Evolutionary conservation across 2,329 filamentous ascomycete species (phyloP).

Genomic region (Gaeumannomyces tritici): DNA sequence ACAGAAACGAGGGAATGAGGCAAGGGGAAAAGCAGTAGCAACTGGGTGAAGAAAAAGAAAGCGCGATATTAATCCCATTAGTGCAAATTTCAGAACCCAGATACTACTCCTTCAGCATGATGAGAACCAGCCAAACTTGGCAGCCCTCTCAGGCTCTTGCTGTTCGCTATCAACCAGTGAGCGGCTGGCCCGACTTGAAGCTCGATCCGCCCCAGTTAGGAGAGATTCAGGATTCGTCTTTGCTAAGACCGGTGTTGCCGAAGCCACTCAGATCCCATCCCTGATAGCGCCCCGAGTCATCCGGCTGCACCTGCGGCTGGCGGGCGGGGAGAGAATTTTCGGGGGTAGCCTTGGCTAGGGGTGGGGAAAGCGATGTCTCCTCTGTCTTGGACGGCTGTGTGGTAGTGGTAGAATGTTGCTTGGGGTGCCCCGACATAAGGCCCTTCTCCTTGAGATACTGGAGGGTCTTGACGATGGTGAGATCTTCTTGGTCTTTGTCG

Average conservation of each 20-base stretch:
- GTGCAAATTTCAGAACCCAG: neutral
- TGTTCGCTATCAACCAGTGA: neutral
- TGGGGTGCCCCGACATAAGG: slow-evolving; percentile 26
- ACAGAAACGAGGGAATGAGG: neutral
- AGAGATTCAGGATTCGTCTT: slow-evolving; percentile 13
- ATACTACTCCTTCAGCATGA: neutral
- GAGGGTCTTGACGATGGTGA: slow-evolving; percentile 56
- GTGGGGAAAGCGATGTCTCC: slow-evolving; percentile 8
- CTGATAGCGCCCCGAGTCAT: slow-evolving; percentile 19
- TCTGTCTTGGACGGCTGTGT: slow-evolving; percentile 7
- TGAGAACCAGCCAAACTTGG: neutral
- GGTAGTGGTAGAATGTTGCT: neutral
- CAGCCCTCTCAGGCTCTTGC: neutral
- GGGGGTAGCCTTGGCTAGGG: slow-evolving; percentile 13
- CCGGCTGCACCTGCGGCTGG: slow-evolving; percentile 15
- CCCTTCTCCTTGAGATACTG: slow-evolving; percentile 54
- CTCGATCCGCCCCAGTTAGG: neutral
- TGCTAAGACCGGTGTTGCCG: slow-evolving; percentile 27
- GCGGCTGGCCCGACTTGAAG: neutral
- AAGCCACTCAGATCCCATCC: slow-evolving; percentile 30
- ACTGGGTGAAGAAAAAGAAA: neutral
- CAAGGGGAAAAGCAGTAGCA: neutral
- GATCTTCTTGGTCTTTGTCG: slow-evolving; percentile 59
- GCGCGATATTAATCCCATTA: neutral
- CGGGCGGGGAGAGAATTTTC: slow-evolving; percentile 18